Evolutionary conservation across 805 yeast species (phyloP), one percentile per base, ranked within the genome.

Genomic region (Saccharomycopsis fodiens): DNA sequence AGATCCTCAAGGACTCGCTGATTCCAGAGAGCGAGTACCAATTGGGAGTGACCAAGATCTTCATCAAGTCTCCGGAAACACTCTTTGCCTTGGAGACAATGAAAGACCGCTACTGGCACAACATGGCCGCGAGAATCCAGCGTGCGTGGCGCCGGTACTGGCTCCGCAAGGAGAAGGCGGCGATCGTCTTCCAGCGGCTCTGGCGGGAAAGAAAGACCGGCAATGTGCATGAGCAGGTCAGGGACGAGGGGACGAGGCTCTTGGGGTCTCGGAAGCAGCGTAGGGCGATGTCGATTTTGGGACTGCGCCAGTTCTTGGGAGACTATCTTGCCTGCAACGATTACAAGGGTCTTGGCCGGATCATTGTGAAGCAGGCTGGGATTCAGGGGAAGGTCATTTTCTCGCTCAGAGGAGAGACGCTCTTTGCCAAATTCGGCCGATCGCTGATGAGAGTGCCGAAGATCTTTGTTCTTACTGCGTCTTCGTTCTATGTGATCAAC

Each of bases 21-120:
- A 86, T 93, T 47, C 95, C 96, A 4, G 56, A 66, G 1, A 59
- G 79, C 3, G 97, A 93, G 61, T 93, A 74, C 66, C 98, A 93
- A 65, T 67, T 91, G 66, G 98, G 98, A 61, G 82, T 81, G 2
- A 76, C 94, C 7, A 89, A 88, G 63, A 89, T 93, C 4, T 93
- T 93, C 62, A 89, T 93, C 64, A 93, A 93, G 60, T 87, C 95
- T 10, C 98, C 98, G 7, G 98, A 93, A 62, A 91, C 97, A 0
- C 69, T 93, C 57, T 93, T 93, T 62, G 96, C 96, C 0, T 68
- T 93, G 47, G 99, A 93, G 65, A 91, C 86, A 56, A 79, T 91
- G 91, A 78, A 97, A 63, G 99, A 93, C 58, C 84, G 81, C 67
- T 93, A 88, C 61, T 93, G 98, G 97, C 91, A 87, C 59, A 86